Evolutionary conservation across 148 eudicot species (phyloP), one percentile per base, ranked within the genome.

Genomic region (Silene latifolia): DNA sequence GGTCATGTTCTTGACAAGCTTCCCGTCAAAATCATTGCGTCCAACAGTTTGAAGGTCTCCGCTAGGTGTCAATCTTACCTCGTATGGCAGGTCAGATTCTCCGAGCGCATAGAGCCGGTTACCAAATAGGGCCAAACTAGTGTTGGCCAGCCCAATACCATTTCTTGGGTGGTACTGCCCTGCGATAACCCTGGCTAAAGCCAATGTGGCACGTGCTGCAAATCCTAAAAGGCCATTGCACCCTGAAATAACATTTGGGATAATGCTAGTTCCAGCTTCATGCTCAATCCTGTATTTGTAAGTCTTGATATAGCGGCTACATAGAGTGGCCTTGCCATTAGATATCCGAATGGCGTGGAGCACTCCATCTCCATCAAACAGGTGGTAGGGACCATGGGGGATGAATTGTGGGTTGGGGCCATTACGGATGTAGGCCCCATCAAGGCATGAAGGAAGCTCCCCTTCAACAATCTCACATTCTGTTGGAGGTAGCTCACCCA

Each of bases 321-420:
- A 84, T 39, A 91, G 73, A 39, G 86, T 91, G 75, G 89, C 88
- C 20, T 76, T 78, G 77, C 93, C 93, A 4, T 74, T 3, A 18
- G 88, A 82, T 27, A 91, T 89, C 10, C 69, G 80, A 72, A 88
- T 71, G 66, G 79, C 74, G 67, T 91, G 97, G 65, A 91, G 90
- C 97, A 91, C 89, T 6, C 97, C 97, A 44, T 91, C 93, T 11
- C 97, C 93, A 59, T 89, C 91, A 80, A 89, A 91, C 14, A 88
- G 86, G 68, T 91, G 97, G 87, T 88, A 84, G 7, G 93, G 93
- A 7, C 97, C 93, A 0, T 80, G 85, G 3, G 97, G 97, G 63
- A 89, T 75, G 79, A 82, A 88, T 63, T 91, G 97, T 8, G 92
- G 93, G 82, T 89, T 91, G 7, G 97, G 93, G 44, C 97, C 97